These are phyloP conservation scores for Globisporangium nunn DNA, from an alignment of 352 stramenopile genomes.

Conservation along the genomic window DNA sequence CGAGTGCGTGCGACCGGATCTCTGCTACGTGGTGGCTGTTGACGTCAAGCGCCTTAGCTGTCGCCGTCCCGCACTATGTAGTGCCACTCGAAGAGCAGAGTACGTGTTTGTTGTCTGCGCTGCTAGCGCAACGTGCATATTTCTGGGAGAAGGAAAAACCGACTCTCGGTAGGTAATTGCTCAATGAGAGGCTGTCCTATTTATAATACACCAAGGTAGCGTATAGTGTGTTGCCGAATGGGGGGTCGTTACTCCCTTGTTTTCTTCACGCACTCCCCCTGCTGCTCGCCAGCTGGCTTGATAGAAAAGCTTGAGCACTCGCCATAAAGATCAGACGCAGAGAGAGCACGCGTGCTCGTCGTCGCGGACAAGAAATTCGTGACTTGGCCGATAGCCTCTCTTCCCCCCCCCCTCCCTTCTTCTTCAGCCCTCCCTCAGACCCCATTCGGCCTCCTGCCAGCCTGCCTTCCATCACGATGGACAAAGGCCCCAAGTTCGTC, in stretches of 20 bases:
- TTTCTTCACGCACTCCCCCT: neutral
- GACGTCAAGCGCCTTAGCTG: neutral
- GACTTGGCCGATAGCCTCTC: no score
- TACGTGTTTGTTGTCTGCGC: neutral
- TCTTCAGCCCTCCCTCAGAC: neutral
- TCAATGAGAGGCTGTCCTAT: neutral
- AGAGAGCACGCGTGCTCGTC: neutral
- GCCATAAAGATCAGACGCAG: conserved; percentile 14
- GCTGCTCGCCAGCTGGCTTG: conserved; percentile 3
- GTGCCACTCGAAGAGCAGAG: no score
- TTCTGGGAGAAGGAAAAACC: neutral
- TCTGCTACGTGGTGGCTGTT: neutral
- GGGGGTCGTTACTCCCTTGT: neutral
- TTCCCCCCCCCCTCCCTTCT: neutral
- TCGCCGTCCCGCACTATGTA: neutral
- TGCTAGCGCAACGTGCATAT: neutral
- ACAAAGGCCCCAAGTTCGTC: conserved; percentile 81
- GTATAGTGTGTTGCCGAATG: neutral
- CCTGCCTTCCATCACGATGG: conserved; percentile 29
- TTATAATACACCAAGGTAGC: neutral
- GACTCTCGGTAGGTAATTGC: neutral
- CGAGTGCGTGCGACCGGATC: no score
- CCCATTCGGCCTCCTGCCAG: neutral
- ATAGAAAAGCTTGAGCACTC: conserved; percentile 9
- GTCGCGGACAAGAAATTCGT: conserved; percentile 9